These are phyloP conservation scores for Entomortierella parvispora DNA, from an alignment of 192 early-diverging fungal genomes.

Conservation along the genomic window DNA sequence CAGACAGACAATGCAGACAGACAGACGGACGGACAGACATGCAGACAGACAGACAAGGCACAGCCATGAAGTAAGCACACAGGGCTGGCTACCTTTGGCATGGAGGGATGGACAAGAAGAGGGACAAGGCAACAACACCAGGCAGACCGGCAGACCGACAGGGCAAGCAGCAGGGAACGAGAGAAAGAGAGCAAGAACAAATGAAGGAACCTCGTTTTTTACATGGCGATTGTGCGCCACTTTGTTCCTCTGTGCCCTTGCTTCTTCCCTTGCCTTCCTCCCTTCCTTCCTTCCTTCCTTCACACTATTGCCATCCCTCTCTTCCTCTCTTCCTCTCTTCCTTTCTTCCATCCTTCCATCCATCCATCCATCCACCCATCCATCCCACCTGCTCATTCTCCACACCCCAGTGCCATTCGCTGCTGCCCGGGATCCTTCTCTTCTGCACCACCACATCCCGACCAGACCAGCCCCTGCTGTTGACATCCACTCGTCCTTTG, in stretches of 20 bases:
- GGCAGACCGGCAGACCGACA: too few species aligned
- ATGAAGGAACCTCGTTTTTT: too few species aligned
- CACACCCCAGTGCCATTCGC: too few species aligned
- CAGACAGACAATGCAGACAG: too few species aligned
- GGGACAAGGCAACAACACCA: conserved; percentile 1
- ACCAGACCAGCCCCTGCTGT: background rate
- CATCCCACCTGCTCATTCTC: background rate
- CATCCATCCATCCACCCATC: background rate
- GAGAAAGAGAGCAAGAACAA: too few species aligned
- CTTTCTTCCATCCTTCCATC: conserved; percentile 7
- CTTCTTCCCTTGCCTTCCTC: background rate
- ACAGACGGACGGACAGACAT: too few species aligned
- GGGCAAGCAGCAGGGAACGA: too few species aligned
- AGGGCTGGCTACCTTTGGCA: conserved; percentile 1
- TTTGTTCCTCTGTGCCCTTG: conserved; percentile 14
- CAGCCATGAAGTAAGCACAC: too few species aligned
- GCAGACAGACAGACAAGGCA: too few species aligned
- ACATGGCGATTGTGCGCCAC: too few species aligned
- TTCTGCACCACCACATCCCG: too few species aligned
- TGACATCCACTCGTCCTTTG: background rate
- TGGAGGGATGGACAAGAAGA: background rate
- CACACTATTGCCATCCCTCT: background rate
- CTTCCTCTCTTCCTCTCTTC: conserved; percentile 2
- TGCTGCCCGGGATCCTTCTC: background rate
- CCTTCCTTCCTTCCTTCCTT: background rate